These are phyloP conservation scores for Pichia sporocuriosa DNA, from an alignment of 805 yeast species.

Conservation along the genomic window DNA sequence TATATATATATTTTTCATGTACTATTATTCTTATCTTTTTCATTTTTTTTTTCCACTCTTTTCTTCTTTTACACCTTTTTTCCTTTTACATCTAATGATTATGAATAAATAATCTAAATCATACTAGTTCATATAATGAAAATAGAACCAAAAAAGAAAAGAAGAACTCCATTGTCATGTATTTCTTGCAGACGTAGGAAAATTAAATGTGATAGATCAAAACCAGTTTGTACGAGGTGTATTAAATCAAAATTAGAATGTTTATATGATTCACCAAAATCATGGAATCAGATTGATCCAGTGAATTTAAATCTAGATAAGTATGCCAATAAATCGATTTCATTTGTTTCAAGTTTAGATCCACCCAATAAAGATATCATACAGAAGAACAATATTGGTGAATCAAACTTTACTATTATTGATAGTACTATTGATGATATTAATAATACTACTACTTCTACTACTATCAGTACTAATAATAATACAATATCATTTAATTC, in stretches of 20 bases:
- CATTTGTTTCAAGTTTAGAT: not conserved
- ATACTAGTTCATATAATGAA: too few species aligned
- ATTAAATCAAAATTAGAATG: conserved; percentile 12
- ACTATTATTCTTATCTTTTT: not conserved
- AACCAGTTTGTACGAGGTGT: conserved; percentile 20
- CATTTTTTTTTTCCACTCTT: not conserved
- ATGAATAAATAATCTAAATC: too few species aligned
- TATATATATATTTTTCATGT: too few species aligned
- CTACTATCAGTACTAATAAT: not conserved
- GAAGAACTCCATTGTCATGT: conserved; percentile 23
- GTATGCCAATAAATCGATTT: not conserved
- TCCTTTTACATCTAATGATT: not conserved
- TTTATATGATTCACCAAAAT: conserved; percentile 16
- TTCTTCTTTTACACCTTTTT: not conserved
- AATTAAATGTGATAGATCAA: conserved; percentile 21
- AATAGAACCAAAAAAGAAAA: conserved; percentile 11
- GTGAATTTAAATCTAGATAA: not conserved
- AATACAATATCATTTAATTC: not conserved
- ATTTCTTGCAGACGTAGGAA: conserved; percentile 18
- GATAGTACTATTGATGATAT: too few species aligned
- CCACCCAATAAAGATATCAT: not conserved
- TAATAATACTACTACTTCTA: too few species aligned
- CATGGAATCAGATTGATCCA: conserved; percentile 9
- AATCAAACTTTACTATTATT: too few species aligned
- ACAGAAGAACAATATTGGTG: too few species aligned